Base-by-base conservation (phyloP, 176 grass and related monocot genomes). In the Eragrostis curvula region DNA sequence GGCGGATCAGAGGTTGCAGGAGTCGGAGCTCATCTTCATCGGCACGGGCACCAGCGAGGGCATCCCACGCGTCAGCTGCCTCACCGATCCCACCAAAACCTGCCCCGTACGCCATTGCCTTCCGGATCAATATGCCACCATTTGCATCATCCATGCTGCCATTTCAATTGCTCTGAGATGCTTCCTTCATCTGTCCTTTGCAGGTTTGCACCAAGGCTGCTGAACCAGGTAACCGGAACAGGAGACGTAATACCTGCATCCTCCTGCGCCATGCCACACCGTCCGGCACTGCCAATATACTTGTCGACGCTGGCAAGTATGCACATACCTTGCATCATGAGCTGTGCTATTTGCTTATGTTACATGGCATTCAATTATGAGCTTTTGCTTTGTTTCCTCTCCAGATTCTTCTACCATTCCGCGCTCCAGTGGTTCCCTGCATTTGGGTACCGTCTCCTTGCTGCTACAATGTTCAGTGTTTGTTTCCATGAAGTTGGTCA, bases 1-100 rank as follows among this genome's bases (percentile, higher is more conserved):
- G 60, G 8, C 23, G 12, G 55, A 50, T 12, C 25, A 52, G 60
- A 20, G 9, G 75, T 30, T 58, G 66, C 77, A 79, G 12, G 69
- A 84, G 48, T 96, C 96, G 10, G 93, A 99, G 84, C 85, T 99
- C 65, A 96, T 96, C 70, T 99, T 99, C 88, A 63, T 99, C 44
- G 96, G 96, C 77, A 99, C 96, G 17, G 96, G 96, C 65, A 99
- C 91, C 52, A 96, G 93, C 46, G 93, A 92, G 87, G 96, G 96
- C 68, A 92, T 99, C 72, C 93, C 93, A 17, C 79, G 91, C 12
- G 89, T 99, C 84, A 99, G 96, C 85, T 99, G 96, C 85, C 89
- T 99, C 73, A 99, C 91, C 7, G 62, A 94, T 9, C 86, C 82
- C 71, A 87, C 82, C 60, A 88, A 93, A 76, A 88, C 72, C 42